Base-by-base conservation (phyloP, 768 basidiomycete species). In the Phallus indusiatus region DNA sequence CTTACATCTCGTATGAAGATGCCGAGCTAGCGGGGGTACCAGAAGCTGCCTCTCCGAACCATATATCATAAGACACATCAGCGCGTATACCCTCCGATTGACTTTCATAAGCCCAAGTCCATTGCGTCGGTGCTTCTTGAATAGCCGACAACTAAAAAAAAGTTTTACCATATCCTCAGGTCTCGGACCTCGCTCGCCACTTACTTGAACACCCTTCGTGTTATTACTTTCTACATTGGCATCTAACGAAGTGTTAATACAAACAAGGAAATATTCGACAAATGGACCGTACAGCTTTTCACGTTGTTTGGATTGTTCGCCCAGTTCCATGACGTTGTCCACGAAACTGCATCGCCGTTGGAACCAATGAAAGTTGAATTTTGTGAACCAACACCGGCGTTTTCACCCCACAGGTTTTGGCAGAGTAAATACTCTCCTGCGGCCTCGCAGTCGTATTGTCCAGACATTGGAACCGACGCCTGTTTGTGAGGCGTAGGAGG, bases 321-420 rank as follows among this genome's bases (percentile, higher is more conserved):
- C 81, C 81, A 83, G 18, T 69, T 78, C 65, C 74, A 83, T 54
- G 70, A 73, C 20, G 81, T 83, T 24, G 74, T 71, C 82, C 82
- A 83, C 1, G 80, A 72, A 28, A 81, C 74, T 21, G 64, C 68
- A 60, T 73, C 71, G 16, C 74, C 72, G 22, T 70, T 69, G 5
- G 74, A 61, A 57, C 68, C 71, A 53, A 73, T 62, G 52, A 82
- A 68, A 0, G 79, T 81, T 0, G 81, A 78, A 37, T 67, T 70
- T 64, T 83, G 79, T 17, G 67, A 72, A 14, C 81, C 81, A 0
- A 74, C 74, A 14, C 81, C 81, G 17, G 71, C 61, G 7, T 78
- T 54, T 18, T 66, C 64, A 14, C 80, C 81, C 81, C 81, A 83
- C 21, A 80, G 76, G 66, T 83, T 81, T 65, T 82, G 78, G 71